phyloP scores from a whole-genome alignment of 2,329 filamentous ascomycete species.

The Phyllosticta citrichinensis region DNA sequence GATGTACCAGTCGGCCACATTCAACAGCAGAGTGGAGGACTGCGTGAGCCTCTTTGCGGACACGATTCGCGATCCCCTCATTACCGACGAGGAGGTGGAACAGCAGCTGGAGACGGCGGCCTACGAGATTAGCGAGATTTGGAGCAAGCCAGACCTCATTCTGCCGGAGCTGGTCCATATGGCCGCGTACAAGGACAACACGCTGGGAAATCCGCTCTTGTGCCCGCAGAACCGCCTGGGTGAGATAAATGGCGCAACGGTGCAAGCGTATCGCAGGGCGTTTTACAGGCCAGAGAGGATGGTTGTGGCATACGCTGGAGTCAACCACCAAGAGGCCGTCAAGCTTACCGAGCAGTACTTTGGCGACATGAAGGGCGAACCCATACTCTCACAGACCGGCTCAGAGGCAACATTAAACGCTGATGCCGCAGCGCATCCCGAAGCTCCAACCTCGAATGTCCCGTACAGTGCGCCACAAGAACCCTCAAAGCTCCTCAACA shows the following conservation, averaged over 20 bases:
- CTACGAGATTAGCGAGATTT: slow-evolving; percentile 95
- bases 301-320: slow-evolving; percentile 89
- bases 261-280: slow-evolving; percentile 67
- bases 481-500: slow-evolving; percentile 62
- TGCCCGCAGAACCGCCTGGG: slow-evolving; percentile 77
- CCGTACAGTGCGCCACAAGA: slow-evolving; percentile 33
- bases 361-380: slow-evolving; percentile 66
- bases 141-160: slow-evolving; percentile 94
- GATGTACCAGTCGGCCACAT: slow-evolving; percentile 98
- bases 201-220: slow-evolving; percentile 82
- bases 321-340: slow-evolving; percentile 72
- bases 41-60: slow-evolving; percentile 82
- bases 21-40: slow-evolving; percentile 81
- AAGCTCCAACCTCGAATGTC: slow-evolving; percentile 15
- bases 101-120: slow-evolving; percentile 84
- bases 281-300: slow-evolving; percentile 88
- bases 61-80: slow-evolving; percentile 75
- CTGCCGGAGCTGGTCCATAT: slow-evolving; percentile 91
- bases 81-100: slow-evolving; percentile 77
- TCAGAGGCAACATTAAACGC: slow-evolving; percentile 40
- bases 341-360: slow-evolving; percentile 75
- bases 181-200: slow-evolving; percentile 93
- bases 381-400: slow-evolving; percentile 42
- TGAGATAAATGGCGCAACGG: slow-evolving; percentile 61
- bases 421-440: slow-evolving; percentile 16